Evolutionary conservation across 208 protist species (phyloP).

Genomic region (Angomonas deanei): DNA sequence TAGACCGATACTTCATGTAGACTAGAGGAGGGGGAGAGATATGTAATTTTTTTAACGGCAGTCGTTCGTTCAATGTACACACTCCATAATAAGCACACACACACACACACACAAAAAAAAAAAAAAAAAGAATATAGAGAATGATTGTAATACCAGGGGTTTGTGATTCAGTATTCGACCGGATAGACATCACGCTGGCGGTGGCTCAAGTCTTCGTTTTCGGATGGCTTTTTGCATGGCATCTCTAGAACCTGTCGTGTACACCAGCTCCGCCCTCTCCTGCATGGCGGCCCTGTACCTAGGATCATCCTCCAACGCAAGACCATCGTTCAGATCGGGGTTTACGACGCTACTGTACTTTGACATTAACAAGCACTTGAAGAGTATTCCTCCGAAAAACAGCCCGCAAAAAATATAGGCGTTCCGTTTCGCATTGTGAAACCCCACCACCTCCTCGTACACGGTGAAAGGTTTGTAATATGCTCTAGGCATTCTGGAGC

Average conservation of each 20-base stretch:
- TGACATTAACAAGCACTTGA: conserved; percentile 46
- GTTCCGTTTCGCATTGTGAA: conserved; percentile 56
- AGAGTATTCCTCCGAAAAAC: conserved; percentile 54
- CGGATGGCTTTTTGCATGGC: conserved; percentile 28
- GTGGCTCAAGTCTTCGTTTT: conserved; percentile 11
- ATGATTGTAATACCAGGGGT: neutral
- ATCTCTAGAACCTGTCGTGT: conserved; percentile 11
- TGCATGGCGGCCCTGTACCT: conserved; percentile 44
- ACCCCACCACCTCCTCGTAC: conserved; percentile 78
- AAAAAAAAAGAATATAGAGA: conserved; percentile 6
- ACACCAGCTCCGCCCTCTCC: conserved; percentile 32
- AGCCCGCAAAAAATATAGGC: conserved; percentile 64
- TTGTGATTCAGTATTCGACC: no score
- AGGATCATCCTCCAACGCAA: conserved; percentile 35
- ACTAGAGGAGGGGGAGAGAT: no score
- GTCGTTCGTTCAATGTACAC: conserved; percentile 7
- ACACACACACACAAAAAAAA: conserved; percentile 6
- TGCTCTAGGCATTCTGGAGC: conserved; percentile 55
- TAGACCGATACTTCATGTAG: conserved; percentile 35
- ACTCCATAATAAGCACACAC: neutral
- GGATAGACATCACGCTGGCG: conserved; percentile 18
- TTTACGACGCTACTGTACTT: conserved; percentile 40
- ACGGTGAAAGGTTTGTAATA: conserved; percentile 81
- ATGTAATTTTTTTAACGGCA: no score
- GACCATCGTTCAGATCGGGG: conserved; percentile 7